These are phyloP conservation scores for Rubia tinctorum DNA, from an alignment of 305 asterid genomes.

Conservation along the genomic window DNA sequence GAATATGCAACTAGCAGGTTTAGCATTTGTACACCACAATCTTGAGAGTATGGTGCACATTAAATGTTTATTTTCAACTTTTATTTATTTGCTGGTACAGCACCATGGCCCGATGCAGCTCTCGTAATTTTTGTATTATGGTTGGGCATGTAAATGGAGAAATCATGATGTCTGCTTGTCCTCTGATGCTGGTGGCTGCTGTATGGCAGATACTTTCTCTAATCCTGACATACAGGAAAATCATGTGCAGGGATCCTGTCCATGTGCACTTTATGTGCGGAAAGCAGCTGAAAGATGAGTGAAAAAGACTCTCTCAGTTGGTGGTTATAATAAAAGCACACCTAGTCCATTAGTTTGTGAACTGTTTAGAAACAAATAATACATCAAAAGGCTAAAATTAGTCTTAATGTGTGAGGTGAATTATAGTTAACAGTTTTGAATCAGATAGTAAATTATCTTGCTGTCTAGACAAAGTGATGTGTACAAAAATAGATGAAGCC, in stretches of 20 bases:
- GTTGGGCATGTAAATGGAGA: conserved; percentile 52
- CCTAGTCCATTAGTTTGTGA: conserved; percentile 19
- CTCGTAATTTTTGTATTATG: conserved; percentile 40
- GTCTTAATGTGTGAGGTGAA: too few species aligned
- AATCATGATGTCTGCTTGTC: conserved; percentile 40
- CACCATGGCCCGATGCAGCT: conserved; percentile 39
- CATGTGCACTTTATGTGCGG: conserved; percentile 25
- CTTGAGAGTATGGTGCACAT: background rate
- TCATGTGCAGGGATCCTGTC: conserved; percentile 28
- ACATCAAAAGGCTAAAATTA: too few species aligned
- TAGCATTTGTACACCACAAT: background rate
- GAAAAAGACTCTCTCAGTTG: conserved; percentile 25
- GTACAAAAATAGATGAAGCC: too few species aligned
- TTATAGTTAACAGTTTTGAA: too few species aligned
- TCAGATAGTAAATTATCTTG: too few species aligned
- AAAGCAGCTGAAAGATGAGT: conserved; percentile 28
- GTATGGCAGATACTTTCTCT: conserved; percentile 24
- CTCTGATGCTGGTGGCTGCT: conserved; percentile 32
- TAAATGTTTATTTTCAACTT: conserved; percentile 16
- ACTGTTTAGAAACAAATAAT: too few species aligned
- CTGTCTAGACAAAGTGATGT: too few species aligned
- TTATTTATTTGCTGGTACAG: conserved; percentile 27
- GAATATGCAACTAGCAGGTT: conserved; percentile 49
- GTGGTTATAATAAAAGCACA: conserved; percentile 7
- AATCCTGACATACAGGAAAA: conserved; percentile 25